These are phyloP conservation scores for Saccharomycopsis oosterbeekiorum DNA, from an alignment of 805 yeast species.

Conservation along the genomic window DNA sequence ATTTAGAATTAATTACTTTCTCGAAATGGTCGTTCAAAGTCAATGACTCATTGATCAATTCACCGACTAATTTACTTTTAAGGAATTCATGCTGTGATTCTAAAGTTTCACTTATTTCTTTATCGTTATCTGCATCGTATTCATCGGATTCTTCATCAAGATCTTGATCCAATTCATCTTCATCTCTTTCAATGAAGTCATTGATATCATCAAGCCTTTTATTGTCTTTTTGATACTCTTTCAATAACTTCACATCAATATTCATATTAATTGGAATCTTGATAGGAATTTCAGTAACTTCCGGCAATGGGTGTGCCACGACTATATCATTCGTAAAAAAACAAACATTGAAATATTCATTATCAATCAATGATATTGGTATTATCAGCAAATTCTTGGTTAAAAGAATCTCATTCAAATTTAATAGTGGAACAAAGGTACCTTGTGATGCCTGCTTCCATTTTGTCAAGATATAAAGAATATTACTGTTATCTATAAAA, in stretches of 20 bases:
- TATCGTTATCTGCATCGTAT: constrained; percentile 16
- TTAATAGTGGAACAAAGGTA: constrained; percentile 79
- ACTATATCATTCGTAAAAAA: constrained; percentile 34
- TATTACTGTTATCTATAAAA: constrained; percentile 68
- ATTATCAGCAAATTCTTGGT: constrained; percentile 49
- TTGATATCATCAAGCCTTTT: constrained; percentile 22
- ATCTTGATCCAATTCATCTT: constrained; percentile 18
- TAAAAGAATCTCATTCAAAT: constrained; percentile 37
- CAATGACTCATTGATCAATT: constrained; percentile 47
- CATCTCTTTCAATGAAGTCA: constrained; percentile 24
- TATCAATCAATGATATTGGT: constrained; percentile 69
- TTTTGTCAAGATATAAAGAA: constrained; percentile 55
- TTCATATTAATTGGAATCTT: constrained; percentile 47
- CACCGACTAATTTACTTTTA: constrained; percentile 51
- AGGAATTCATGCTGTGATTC: constrained; percentile 56
- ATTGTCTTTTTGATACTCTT: constrained; percentile 25
- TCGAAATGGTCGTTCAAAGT: constrained; percentile 20
- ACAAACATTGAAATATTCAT: constrained; percentile 61
- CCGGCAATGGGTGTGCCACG: constrained; percentile 61
- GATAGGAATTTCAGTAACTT: constrained; percentile 71
- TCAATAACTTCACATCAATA: constrained; percentile 24
- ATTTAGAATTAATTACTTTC: constrained; percentile 4
- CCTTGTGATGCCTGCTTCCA: constrained; percentile 77
- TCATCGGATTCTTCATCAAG: constrained; percentile 20
- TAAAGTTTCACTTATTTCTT: constrained; percentile 20